Conservation (phyloP, 768 basidiomycete genomes). For the Trametes punicea region DNA sequence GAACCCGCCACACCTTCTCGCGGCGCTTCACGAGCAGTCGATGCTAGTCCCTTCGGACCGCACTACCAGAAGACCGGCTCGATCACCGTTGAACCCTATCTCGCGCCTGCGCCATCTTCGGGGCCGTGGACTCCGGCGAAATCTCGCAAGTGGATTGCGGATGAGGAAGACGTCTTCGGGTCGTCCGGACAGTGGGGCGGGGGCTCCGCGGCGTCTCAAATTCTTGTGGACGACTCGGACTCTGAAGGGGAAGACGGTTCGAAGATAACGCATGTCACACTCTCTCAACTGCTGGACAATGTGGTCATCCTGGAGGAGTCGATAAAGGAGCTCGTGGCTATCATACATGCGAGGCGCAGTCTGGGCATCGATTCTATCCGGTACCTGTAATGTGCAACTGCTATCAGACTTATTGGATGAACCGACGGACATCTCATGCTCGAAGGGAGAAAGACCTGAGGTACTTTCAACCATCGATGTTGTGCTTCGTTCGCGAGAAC, state of each 20-base stretch:
- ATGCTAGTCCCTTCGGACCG: constrained; percentile 75
- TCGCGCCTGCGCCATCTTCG: constrained; percentile 54
- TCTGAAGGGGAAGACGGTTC: constrained; percentile 27
- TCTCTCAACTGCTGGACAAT: constrained; percentile 88
- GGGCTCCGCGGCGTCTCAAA: constrained; percentile 28
- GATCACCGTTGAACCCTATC: constrained; percentile 67
- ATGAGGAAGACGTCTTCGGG: constrained; percentile 72
- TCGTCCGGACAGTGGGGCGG: constrained; percentile 46
- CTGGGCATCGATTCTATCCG: constrained; percentile 81
- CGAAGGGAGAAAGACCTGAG: too few species aligned
- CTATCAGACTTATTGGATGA: too few species aligned
- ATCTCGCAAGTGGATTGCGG: constrained; percentile 47
- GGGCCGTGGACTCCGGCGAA: constrained; percentile 65
- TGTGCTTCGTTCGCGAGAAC: too few species aligned
- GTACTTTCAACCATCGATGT: too few species aligned
- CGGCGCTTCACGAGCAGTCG: constrained; percentile 39
- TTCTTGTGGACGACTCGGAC: constrained; percentile 29
- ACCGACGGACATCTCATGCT: too few species aligned
- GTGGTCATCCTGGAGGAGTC: constrained; percentile 93
- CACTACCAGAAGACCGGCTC: constrained; percentile 81
- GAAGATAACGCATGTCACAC: constrained; percentile 50
- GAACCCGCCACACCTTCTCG: constrained; percentile 49
- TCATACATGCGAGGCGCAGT: constrained; percentile 78
- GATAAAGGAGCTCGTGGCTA: constrained; percentile 87
- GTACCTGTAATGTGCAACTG: constrained; percentile 47